Base-by-base conservation (phyloP, 1,139 yeast genomes). In the Debaryomyces coudertii region DNA sequence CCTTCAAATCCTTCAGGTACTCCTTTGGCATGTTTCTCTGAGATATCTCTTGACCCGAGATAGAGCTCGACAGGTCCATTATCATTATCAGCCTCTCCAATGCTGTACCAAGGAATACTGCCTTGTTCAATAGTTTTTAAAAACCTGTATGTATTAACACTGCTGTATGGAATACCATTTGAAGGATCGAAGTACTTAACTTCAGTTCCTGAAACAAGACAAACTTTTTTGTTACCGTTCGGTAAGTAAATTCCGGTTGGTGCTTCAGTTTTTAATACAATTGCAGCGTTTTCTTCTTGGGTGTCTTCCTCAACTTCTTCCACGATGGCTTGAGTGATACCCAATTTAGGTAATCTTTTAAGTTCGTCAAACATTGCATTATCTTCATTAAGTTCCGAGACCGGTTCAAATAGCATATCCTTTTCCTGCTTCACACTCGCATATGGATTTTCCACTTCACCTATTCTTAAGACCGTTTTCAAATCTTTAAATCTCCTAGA, bases 131-230 rank as follows among this genome's bases (percentile, higher is more conserved):
- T 77, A 30, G 77, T 77, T 57, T 87, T 85, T 53, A 90, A 76
- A 31, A 85, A 73, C 53, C 79, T 84, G 61, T 85, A 88, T 7
- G 93, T 85, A 42, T 87, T 95, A 53, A 89, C 89, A 49, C 86
- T 85, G 45, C 87, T 79, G 65, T 92, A 92, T 1, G 97, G 96
- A 43, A 90, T 80, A 40, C 95, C 95, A 31, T 87, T 83, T 36
- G 82, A 77, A 0, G 97, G 97, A 68, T 92, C 97, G 54, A 88
- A 85, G 65, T 89, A 92, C 60, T 83, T 79, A 30, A 95, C 95
- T 46, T 85, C 86, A 39, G 79, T 78, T 11, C 96, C 96, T 2
- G 90, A 83, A 38, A 90, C 81, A 37, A 88, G 77, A 68, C 98
- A 92, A 48, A 75, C 71, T 63, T 81, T 82, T 65, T 83, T 85